A percentile compares a stretch with the other conserved stretches of the same genome.
phyloP scores from a whole-genome alignment of 805 yeast species.

The Wickerhamiella sergipiensis region DNA sequence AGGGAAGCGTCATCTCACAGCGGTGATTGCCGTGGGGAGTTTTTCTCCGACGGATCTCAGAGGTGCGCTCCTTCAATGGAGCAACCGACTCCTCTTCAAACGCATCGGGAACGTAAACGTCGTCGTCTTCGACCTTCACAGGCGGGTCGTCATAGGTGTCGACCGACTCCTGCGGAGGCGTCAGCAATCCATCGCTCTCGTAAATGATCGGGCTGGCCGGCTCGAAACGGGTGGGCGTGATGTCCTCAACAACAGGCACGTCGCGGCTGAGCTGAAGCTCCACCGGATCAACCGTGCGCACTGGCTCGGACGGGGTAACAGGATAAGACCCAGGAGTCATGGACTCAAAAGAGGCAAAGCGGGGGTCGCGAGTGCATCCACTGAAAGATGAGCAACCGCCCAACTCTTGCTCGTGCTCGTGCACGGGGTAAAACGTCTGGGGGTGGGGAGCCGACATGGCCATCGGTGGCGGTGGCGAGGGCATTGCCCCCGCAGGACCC shows the following conservation, averaged over 20 bases:
- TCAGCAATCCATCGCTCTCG: not conserved
- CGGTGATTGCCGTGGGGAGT: constrained; percentile 8
- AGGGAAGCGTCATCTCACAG: constrained; percentile 13
- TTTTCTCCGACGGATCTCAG: not conserved
- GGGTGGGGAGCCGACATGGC: not conserved
- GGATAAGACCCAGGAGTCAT: not conserved
- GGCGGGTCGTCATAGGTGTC: not conserved
- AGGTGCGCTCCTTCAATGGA: not conserved
- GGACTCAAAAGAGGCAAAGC: not conserved
- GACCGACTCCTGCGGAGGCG: not conserved
- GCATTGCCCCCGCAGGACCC: not conserved
- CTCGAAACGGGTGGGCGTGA: not conserved
- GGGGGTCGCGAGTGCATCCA: not conserved
- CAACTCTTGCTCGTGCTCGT: not conserved
- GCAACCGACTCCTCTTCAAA: not conserved
- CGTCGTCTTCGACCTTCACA: not conserved
- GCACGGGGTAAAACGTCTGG: not conserved
- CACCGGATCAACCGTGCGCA: constrained; percentile 2
- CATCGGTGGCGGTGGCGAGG: not conserved
- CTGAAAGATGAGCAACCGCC: not conserved
- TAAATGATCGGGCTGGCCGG: not conserved
- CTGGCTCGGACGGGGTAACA: not conserved
- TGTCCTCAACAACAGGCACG: not conserved
- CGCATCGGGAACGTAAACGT: not conserved
- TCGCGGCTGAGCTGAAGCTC: constrained; percentile 2